These are phyloP conservation scores for Cicer judaicum DNA, from an alignment of 306 rosid species.

Conservation along the genomic window DNA sequence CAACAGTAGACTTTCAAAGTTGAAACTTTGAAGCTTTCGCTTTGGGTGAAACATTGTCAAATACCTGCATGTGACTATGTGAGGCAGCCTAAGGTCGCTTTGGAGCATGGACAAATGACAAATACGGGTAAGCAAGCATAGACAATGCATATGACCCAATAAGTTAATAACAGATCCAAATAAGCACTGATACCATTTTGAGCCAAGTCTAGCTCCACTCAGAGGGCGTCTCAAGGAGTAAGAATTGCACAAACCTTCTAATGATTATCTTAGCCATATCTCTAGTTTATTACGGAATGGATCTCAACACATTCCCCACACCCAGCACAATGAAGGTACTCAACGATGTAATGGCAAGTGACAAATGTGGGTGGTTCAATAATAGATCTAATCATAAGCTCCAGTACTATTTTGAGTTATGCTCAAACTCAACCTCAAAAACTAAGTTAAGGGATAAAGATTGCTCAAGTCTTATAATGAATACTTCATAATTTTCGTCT, in stretches of 20 bases:
- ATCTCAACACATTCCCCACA: not conserved
- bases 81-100: not conserved
- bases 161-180: not conserved
- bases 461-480: not conserved
- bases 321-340: not conserved
- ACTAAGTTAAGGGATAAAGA: not conserved
- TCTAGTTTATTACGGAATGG: not conserved
- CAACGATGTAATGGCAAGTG: not conserved
- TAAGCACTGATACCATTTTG: not conserved
- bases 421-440: not conserved
- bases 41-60: not conserved
- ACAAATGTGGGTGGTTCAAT: not conserved
- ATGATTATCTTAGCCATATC: not conserved
- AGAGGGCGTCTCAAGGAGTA: not conserved
- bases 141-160: not conserved
- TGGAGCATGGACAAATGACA: not conserved
- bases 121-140: not conserved
- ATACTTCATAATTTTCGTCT: not conserved
- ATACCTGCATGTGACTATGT: not conserved
- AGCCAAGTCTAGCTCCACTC: not conserved
- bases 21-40: constrained; percentile 12
- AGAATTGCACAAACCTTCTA: not conserved
- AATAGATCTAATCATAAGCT: not conserved
- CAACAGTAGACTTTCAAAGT: constrained; percentile 3
- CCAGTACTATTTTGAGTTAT: not conserved